phyloP scores from a whole-genome alignment of 2,329 filamentous ascomycete genomes.

The Fusarium fujikuroi region DNA sequence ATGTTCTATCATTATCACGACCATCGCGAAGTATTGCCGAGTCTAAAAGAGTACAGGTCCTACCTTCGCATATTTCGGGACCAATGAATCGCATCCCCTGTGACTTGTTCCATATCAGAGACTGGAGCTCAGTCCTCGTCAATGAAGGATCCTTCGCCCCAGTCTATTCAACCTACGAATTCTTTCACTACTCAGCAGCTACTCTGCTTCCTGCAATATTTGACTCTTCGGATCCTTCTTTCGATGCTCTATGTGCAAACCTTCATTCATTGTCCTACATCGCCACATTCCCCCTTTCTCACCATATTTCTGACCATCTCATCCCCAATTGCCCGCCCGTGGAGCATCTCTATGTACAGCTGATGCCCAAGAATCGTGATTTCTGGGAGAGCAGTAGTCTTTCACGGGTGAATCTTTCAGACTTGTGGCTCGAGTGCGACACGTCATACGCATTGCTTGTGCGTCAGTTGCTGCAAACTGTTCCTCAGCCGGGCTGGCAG shows the following conservation, averaged over 20 bases:
- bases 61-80: constrained; percentile 26
- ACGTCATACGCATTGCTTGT: constrained; percentile 61
- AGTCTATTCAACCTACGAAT: constrained; percentile 77
- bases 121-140: constrained; percentile 73
- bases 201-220: constrained; percentile 67
- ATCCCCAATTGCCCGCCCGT: constrained; percentile 61
- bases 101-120: constrained; percentile 66
- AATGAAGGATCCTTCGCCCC: constrained; percentile 82
- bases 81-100: constrained; percentile 41
- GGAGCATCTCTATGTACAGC: constrained; percentile 64
- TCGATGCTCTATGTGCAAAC: constrained; percentile 50
- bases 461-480: constrained; percentile 50
- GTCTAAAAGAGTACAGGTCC: not conserved
- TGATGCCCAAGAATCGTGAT: constrained; percentile 53
- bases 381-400: constrained; percentile 52
- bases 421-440: constrained; percentile 66
- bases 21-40: not conserved
- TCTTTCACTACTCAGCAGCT: constrained; percentile 72
- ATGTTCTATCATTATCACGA: constrained; percentile 65
- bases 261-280: constrained; percentile 67
- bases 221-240: constrained; percentile 53
- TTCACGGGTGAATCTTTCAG: constrained; percentile 54
- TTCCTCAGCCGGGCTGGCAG: constrained; percentile 49
- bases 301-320: constrained; percentile 65
- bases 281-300: constrained; percentile 73